Evolutionary conservation across 352 stramenopile species (phyloP).

Genomic region (Phytopythium kandeliae): DNA sequence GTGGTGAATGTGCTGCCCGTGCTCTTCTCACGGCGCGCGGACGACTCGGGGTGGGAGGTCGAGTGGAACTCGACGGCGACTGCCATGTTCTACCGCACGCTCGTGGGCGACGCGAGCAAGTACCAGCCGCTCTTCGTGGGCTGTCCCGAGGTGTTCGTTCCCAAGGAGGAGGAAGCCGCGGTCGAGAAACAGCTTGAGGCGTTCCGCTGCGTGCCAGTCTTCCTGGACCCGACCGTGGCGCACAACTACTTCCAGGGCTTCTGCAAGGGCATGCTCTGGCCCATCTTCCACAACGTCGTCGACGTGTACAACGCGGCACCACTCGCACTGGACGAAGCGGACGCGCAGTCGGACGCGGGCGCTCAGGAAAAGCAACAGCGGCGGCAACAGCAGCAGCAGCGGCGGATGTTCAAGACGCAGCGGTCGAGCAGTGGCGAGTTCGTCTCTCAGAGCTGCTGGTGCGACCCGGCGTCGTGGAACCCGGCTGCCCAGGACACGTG

Average conservation of each 20-base stretch:
- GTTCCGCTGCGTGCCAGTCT: conserved; percentile 95
- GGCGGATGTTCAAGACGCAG: conserved; percentile 2
- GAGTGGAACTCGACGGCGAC: conserved; percentile 71
- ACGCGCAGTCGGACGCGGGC: not conserved
- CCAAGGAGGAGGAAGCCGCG: conserved; percentile 44
- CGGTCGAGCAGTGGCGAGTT: conserved; percentile 3
- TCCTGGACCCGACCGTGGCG: conserved; percentile 85
- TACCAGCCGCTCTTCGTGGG: conserved; percentile 67
- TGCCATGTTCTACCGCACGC: conserved; percentile 71
- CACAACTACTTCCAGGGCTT: conserved; percentile 90
- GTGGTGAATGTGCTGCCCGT: conserved; percentile 77
- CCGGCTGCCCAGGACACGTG: conserved; percentile 69
- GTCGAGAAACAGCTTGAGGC: conserved; percentile 73
- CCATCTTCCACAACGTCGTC: conserved; percentile 96
- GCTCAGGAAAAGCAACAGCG: not conserved
- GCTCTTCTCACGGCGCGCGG: conserved; percentile 52
- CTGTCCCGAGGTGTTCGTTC: conserved; percentile 70
- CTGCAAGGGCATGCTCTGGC: conserved; percentile 98
- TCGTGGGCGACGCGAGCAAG: conserved; percentile 41
- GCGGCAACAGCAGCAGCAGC: not conserved
- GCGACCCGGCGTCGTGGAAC: conserved; percentile 70
- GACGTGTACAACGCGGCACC: conserved; percentile 92
- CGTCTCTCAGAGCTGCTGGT: conserved; percentile 32
- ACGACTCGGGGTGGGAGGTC: conserved; percentile 42
- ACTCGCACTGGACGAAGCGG: conserved; percentile 46